phyloP scores from a whole-genome alignment of 306 rosid genomes.

The Cucurbita moschata region DNA sequence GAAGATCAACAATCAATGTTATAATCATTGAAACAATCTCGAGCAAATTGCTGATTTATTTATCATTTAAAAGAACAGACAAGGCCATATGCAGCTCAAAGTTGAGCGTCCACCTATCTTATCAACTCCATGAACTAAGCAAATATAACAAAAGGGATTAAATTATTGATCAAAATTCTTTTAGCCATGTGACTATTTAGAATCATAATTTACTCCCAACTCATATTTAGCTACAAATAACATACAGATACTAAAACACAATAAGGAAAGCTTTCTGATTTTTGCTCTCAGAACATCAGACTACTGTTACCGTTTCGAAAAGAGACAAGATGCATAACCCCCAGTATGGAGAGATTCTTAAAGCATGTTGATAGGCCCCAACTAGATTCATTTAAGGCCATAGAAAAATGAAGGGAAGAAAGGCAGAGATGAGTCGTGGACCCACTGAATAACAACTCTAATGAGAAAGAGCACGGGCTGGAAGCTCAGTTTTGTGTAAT shows the following conservation, averaged over 20 bases:
- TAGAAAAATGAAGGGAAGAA: not conserved
- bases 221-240: not conserved
- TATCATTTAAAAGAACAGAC: not conserved
- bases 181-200: not conserved
- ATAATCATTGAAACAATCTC: not conserved
- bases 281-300: not conserved
- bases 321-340: not conserved
- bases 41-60: not conserved
- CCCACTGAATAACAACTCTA: not conserved
- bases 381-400: not conserved
- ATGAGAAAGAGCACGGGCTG: not conserved
- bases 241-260: not conserved
- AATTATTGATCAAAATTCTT: not conserved
- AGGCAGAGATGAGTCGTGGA: not conserved
- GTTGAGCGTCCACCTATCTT: not conserved
- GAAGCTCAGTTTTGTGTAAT: not conserved
- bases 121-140: not conserved
- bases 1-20: not conserved
- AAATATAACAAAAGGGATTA: not conserved
- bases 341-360: not conserved
- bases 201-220: not conserved
- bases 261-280: not conserved
- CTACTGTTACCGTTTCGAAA: not conserved
- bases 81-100: not conserved
- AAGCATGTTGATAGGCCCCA: not conserved